Conservation (phyloP, 2,329 filamentous ascomycete genomes). For the Aspergillus hiratsukae region DNA sequence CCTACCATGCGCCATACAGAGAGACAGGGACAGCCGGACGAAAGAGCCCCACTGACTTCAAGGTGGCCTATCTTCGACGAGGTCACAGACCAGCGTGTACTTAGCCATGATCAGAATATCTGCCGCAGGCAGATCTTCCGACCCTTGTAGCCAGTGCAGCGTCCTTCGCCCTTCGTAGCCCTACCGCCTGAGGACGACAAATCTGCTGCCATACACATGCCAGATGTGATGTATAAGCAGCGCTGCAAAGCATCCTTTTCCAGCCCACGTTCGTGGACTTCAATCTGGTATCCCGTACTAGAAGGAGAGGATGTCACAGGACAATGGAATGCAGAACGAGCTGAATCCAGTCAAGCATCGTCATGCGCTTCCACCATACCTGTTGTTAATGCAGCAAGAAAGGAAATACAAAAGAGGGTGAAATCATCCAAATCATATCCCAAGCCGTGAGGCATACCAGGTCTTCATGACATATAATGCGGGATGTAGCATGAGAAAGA, state of each 20-base stretch:
- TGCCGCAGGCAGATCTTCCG: slow-evolving; percentile 24
- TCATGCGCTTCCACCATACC: neutral
- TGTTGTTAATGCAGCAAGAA: slow-evolving; percentile 23
- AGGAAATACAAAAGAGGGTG: slow-evolving; percentile 25
- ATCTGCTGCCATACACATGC: slow-evolving; percentile 27
- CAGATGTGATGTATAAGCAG: slow-evolving; percentile 29
- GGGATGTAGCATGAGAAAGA: slow-evolving; percentile 33
- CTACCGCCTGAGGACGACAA: slow-evolving; percentile 10
- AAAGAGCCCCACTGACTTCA: neutral
- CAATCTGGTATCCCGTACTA: slow-evolving; percentile 39
- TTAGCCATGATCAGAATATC: slow-evolving; percentile 24
- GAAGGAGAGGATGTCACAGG: slow-evolving; percentile 32
- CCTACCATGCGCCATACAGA: slow-evolving; percentile 35
- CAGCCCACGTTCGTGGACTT: slow-evolving; percentile 19
- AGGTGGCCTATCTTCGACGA: slow-evolving; percentile 4
- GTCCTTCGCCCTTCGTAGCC: slow-evolving; percentile 2
- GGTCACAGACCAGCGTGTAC: slow-evolving; percentile 33
- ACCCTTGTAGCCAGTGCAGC: slow-evolving; percentile 2
- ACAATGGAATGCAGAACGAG: slow-evolving; percentile 13
- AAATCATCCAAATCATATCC: slow-evolving; percentile 42
- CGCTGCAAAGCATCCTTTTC: slow-evolving; percentile 15
- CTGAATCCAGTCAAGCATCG: slow-evolving; percentile 15
- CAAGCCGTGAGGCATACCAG: slow-evolving; percentile 47
- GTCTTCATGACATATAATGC: slow-evolving; percentile 46
- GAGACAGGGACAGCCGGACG: neutral